Evolutionary conservation across 139 green algal species (phyloP), one percentile per base, ranked within the genome.

Genomic region (Chlorella sp.): DNA sequence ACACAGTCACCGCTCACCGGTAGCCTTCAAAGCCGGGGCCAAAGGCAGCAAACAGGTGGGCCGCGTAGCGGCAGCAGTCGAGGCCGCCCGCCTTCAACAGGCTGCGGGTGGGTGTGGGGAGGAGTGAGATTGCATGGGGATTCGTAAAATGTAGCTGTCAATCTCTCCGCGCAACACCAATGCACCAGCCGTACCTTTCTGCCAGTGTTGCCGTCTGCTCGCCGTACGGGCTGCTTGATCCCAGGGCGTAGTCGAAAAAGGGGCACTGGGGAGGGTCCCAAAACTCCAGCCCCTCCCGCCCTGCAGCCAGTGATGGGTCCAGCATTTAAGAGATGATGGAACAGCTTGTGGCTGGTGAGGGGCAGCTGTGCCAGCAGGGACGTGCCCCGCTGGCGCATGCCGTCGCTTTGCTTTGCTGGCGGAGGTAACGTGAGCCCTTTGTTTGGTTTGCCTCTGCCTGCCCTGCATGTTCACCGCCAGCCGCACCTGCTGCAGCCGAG

Each of bases 11-110:
- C n/a, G 88, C 88, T 40, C 92, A 89, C 46, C 86, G 68, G 79
- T 94, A 94, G 46, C 91, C 91, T 14, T 90, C 81, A 76, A 93
- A 94, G 34, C 41, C 83, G 44, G 81, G 84, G 13, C 82, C 88
- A 69, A 93, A 93, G 8, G 67, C 38, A 1, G 58, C 43, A 32
- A 32, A 56, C 22, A 90, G 88, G 3, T 68, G 6, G 1, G 76
- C 67, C 1, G 91, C 91, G 51, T 93, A 94, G 70, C 38, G 24
- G 17, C 48, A 32, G 54, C 84, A 90, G 80, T 92, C 40, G 78
- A 93, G 72, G 16, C 88, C 87, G 1, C 69, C 58, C 24, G 54
- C n/a, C 68, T 87, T 58, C 9, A 51, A 65, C 20, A 84, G 46
- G 80, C 67, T 76, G 77, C 77, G 43, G 30, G 2, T 3, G 8